phyloP scores from a whole-genome alignment of 2,329 filamentous ascomycete species.

The Verruconis gallopava region DNA sequence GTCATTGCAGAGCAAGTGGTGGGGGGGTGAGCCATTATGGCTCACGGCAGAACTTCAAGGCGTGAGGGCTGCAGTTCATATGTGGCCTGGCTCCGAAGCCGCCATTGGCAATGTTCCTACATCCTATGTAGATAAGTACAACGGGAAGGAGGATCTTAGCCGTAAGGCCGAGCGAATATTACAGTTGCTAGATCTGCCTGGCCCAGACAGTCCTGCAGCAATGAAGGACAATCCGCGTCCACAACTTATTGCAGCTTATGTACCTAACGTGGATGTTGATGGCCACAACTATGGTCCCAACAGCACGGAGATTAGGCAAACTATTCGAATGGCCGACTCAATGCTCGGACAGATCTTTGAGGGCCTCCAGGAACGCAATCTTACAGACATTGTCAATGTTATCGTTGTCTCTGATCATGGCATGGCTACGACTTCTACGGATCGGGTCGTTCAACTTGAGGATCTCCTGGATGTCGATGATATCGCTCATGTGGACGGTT shows the following conservation, averaged over 20 bases:
- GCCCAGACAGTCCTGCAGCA: conserved; percentile 45
- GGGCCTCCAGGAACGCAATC: conserved; percentile 66
- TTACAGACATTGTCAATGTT: conserved; percentile 83
- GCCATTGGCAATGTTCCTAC: conserved; percentile 64
- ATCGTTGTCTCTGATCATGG: conserved; percentile 96
- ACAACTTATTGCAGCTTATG: conserved; percentile 86
- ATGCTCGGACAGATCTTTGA: conserved; percentile 69
- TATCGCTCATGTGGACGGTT: conserved; percentile 80
- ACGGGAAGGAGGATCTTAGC: conserved; percentile 58
- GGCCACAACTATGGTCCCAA: conserved; percentile 88
- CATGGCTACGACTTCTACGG: conserved; percentile 83
- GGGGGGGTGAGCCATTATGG: conserved; percentile 90
- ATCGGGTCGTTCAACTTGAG: conserved; percentile 76
- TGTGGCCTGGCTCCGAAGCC: conserved; percentile 97
- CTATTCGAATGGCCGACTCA: conserved; percentile 64
- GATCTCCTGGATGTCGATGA: conserved; percentile 67
- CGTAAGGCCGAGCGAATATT: conserved; percentile 71
- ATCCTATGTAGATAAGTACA: conserved; percentile 72
- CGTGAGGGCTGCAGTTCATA: conserved; percentile 72
- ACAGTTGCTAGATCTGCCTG: conserved; percentile 72
- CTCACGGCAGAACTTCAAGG: conserved; percentile 77
- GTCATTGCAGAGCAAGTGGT: conserved; percentile 82
- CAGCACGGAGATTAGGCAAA: conserved; percentile 74
- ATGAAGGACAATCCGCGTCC: conserved; percentile 48
- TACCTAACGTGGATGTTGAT: conserved; percentile 78